phyloP scores from a whole-genome alignment of 2,329 filamentous ascomycete genomes.

The Talaromyces piceae region DNA sequence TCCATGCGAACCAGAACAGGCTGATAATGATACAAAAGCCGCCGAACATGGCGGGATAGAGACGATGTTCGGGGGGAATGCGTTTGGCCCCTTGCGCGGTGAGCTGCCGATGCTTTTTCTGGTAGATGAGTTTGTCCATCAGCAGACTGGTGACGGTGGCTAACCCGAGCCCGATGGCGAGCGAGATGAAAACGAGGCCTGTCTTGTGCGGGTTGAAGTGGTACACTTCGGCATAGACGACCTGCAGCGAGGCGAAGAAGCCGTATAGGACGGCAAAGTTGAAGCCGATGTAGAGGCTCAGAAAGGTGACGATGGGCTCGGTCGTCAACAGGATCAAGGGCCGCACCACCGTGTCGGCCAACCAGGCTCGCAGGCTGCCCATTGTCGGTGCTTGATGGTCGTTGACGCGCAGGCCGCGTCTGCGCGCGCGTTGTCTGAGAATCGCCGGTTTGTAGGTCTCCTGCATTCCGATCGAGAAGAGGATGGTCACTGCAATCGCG shows the following conservation, averaged over 20 bases:
- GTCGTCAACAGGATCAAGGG: constrained; percentile 56
- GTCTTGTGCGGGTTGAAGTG: constrained; percentile 57
- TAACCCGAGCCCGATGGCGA: constrained; percentile 57
- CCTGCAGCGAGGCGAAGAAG: constrained; percentile 73
- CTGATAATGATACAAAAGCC: constrained; percentile 15
- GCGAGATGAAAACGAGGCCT: constrained; percentile 72
- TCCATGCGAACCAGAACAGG: constrained; percentile 9
- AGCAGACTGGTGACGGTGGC: constrained; percentile 25
- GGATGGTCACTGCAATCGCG: not conserved
- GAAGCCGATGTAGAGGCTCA: constrained; percentile 66
- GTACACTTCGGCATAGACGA: constrained; percentile 54
- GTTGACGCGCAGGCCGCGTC: not conserved
- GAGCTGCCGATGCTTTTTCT: constrained; percentile 5
- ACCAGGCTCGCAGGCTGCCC: not conserved
- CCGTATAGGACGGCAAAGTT: constrained; percentile 73
- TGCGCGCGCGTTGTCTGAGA: not conserved
- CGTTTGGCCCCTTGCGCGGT: not conserved
- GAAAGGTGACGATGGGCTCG: constrained; percentile 60
- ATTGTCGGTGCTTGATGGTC: not conserved
- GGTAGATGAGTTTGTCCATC: constrained; percentile 14
- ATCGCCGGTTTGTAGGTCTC: not conserved
- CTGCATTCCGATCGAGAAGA: not conserved
- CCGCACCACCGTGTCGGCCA: constrained; percentile 33
- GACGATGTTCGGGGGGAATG: constrained; percentile 15
- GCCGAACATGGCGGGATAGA: constrained; percentile 16